Evolutionary conservation across 164 flowering plant species (phyloP).

Genomic region (Tetracentron sinense): DNA sequence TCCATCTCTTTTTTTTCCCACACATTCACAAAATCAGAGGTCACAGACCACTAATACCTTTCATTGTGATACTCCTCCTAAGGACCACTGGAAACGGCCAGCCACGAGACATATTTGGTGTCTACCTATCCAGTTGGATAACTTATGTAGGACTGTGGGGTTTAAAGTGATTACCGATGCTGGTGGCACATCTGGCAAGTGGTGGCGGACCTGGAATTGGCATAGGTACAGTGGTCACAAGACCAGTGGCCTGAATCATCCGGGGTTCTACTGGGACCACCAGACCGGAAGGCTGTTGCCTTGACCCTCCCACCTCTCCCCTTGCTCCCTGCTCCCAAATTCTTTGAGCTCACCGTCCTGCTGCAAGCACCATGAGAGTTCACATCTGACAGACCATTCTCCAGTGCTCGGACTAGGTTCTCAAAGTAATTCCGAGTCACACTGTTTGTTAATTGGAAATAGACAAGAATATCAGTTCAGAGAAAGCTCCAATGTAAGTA

Average conservation of each 20-base stretch:
- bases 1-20: background rate
- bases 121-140: background rate
- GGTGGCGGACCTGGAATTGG: conserved; percentile 42
- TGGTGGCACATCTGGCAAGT: conserved; percentile 67
- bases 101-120: background rate
- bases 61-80: no score
- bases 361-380: conserved; percentile 55
- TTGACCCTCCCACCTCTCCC: conserved; percentile 55
- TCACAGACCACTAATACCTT: background rate
- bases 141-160: no score
- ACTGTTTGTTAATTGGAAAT: conserved; percentile 34
- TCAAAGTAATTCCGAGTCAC: conserved; percentile 83
- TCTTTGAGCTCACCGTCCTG: conserved; percentile 43
- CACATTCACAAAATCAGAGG: background rate
- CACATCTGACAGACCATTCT: conserved; percentile 84
- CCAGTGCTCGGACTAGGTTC: conserved; percentile 71
- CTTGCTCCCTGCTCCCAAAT: conserved; percentile 44
- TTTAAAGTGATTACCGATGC: conserved; percentile 20
- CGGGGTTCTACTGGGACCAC: conserved; percentile 34
- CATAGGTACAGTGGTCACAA: conserved; percentile 78
- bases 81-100: background rate
- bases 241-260: conserved; percentile 65
- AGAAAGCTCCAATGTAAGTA: no score
- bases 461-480: background rate
- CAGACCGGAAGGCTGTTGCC: conserved; percentile 41